Conservation (phyloP, 805 yeast species). For the Ogataea trehaloabstinens region DNA sequence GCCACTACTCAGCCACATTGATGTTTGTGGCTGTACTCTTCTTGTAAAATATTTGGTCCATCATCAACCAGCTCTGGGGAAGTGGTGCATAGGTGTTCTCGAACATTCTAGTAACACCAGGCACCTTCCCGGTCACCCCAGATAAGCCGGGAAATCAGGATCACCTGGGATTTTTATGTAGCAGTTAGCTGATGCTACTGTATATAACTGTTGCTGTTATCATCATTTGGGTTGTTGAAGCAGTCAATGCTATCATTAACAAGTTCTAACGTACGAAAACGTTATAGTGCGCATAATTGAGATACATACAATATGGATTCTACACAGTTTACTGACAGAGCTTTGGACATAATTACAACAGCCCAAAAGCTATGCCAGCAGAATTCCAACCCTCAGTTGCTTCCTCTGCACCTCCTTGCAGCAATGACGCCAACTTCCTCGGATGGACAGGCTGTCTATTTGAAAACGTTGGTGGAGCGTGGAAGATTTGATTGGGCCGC, state of each 20-base stretch:
- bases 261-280: no score
- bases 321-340: constrained; percentile 90
- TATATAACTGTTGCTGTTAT: no score
- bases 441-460: constrained; percentile 56
- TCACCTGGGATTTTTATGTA: no score
- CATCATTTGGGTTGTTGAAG: no score
- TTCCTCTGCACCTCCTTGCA: constrained; percentile 88
- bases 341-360: constrained; percentile 72
- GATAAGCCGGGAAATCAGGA: constrained; percentile 1
- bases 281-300: not conserved
- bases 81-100: constrained; percentile 2
- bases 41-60: no score
- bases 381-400: constrained; percentile 76
- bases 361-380: constrained; percentile 84
- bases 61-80: not conserved
- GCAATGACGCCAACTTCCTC: constrained; percentile 76
- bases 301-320: constrained; percentile 45
- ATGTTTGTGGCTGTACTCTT: not conserved
- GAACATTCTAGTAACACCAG: constrained; percentile 2
- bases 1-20: not conserved
- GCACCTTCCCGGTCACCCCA: constrained; percentile 1
- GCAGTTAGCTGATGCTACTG: no score
- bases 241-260: no score
- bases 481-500: constrained; percentile 85
- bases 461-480: constrained; percentile 79